Conservation (phyloP, 805 yeast species). For the Suhomyces faveliae region DNA sequence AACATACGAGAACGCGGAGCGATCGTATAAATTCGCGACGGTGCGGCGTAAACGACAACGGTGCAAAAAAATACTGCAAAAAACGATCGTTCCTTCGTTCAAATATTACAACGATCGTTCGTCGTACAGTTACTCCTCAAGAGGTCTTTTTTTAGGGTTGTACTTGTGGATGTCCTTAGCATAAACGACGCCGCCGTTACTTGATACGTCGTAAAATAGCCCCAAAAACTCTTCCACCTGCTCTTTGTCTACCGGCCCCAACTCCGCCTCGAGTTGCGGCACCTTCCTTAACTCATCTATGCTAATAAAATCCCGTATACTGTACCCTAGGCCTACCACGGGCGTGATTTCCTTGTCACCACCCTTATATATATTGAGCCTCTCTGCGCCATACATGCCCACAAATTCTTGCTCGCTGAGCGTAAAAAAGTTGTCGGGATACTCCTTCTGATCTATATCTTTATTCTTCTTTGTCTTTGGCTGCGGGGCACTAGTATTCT, state of each 20-base stretch:
- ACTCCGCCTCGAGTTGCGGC: constrained; percentile 13
- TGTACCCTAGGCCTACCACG: constrained; percentile 19
- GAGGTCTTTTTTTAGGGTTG: constrained; percentile 13
- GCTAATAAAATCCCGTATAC: constrained; percentile 8
- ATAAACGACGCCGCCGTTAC: constrained; percentile 23
- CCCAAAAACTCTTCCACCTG: constrained; percentile 19
- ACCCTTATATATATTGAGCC: constrained; percentile 14
- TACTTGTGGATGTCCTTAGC: constrained; percentile 17
- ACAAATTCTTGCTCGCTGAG: constrained; percentile 51
- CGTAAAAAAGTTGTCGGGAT: constrained; percentile 58
- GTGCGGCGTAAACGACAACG: not conserved
- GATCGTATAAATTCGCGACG: not conserved
- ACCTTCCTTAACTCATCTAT: constrained; percentile 6
- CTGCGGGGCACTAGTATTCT: constrained; percentile 81
- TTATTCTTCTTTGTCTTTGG: constrained; percentile 74
- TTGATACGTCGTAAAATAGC: constrained; percentile 26
- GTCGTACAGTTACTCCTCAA: constrained; percentile 5
- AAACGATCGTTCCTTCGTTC: constrained; percentile 2
- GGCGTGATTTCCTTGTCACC: constrained; percentile 28
- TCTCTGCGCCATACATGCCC: constrained; percentile 46
- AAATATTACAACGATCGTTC: too few relatives aligned
- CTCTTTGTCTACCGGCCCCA: constrained; percentile 17
- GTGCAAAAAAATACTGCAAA: not conserved
- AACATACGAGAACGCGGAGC: too few relatives aligned
- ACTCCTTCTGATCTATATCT: constrained; percentile 53